A percentile compares a stretch with the other conserved stretches of the same genome.
phyloP scores from a whole-genome alignment of 352 stramenopile genomes.

The Phytophthora hybrid region DNA sequence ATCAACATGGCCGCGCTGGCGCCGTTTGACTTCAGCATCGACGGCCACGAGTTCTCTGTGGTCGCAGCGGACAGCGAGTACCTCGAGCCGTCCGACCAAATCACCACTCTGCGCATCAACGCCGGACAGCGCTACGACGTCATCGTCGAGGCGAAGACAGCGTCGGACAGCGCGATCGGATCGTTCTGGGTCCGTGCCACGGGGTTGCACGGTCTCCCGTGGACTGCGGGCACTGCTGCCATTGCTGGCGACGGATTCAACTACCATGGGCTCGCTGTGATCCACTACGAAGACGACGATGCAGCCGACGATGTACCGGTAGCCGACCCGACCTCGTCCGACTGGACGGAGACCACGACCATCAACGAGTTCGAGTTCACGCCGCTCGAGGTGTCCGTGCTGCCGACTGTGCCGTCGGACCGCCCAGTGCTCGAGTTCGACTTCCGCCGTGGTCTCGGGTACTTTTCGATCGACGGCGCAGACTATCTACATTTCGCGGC shows the following conservation, averaged over 20 bases:
- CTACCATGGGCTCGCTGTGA: constrained; percentile 26
- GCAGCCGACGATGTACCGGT: too few species aligned
- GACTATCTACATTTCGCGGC: constrained; percentile 27
- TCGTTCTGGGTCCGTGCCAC: constrained; percentile 45
- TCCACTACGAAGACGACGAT: constrained; percentile 29
- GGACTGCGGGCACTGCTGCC: constrained; percentile 23
- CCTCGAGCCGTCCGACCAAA: too few species aligned
- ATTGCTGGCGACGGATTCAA: constrained; percentile 36
- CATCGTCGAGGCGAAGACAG: too few species aligned
- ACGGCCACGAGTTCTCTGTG: too few species aligned
- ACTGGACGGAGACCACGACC: constrained; percentile 25
- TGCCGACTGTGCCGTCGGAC: constrained; percentile 26
- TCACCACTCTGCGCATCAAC: too few species aligned
- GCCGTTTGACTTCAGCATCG: too few species aligned
- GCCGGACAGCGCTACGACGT: too few species aligned
- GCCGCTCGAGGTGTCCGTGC: constrained; percentile 9
- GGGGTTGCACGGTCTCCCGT: constrained; percentile 29
- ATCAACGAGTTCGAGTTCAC: constrained; percentile 40
- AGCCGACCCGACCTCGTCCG: constrained; percentile 25
- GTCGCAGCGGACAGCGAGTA: too few species aligned
- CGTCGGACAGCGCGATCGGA: too few species aligned
- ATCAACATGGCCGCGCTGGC: too few species aligned
- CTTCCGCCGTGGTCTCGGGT: constrained; percentile 20
- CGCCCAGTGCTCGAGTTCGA: constrained; percentile 39
- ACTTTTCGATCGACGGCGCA: constrained; percentile 32